Conservation (phyloP, 2,329 filamentous ascomycete genomes). For the Teratosphaeria epicoccoides region DNA sequence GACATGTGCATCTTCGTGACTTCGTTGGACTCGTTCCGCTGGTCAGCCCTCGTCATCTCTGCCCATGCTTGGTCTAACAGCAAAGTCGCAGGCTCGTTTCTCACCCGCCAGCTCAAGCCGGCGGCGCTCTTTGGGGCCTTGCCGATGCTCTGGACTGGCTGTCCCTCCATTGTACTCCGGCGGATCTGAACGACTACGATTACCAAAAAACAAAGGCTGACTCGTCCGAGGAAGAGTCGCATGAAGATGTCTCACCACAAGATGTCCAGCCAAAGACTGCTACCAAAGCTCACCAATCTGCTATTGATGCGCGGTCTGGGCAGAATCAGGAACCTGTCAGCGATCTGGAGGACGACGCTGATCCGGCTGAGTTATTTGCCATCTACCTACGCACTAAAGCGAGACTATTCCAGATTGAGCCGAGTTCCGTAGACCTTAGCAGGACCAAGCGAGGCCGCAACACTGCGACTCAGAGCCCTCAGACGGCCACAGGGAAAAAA, state of each 20-base stretch:
- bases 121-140: slow-evolving; percentile 63
- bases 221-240: neutral
- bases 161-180: slow-evolving; percentile 56
- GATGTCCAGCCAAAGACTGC: neutral
- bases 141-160: slow-evolving; percentile 86
- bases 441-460: slow-evolving; percentile 33
- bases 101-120: slow-evolving; percentile 48
- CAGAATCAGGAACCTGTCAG: slow-evolving; percentile 31
- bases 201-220: slow-evolving; percentile 12
- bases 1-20: neutral
- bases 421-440: slow-evolving; percentile 36
- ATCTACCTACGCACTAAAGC: slow-evolving; percentile 67
- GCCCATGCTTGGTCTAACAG: neutral
- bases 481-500: slow-evolving; percentile 29
- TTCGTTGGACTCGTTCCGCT: neutral
- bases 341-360: slow-evolving; percentile 40
- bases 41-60: neutral
- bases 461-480: slow-evolving; percentile 30
- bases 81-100: slow-evolving; percentile 35
- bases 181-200: slow-evolving; percentile 26
- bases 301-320: neutral
- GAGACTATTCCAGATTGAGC: slow-evolving; percentile 37
- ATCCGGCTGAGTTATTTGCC: slow-evolving; percentile 47
- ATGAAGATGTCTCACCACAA: neutral
- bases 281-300: neutral